Evolutionary conservation across 2,329 filamentous ascomycete genomes (phyloP).

Genomic region (Neopestalotiopsis clavispora): DNA sequence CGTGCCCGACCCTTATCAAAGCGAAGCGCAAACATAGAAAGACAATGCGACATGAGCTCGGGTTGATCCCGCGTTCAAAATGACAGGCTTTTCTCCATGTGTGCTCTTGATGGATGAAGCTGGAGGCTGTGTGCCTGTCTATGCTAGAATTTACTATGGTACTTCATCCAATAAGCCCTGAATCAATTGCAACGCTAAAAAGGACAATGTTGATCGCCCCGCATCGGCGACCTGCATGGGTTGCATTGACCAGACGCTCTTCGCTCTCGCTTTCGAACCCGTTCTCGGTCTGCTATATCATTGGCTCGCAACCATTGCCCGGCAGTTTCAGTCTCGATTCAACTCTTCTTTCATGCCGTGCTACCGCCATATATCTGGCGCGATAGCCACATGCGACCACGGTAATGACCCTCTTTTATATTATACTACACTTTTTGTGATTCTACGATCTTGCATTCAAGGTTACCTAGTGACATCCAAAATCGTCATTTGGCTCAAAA

Average conservation of each 20-base stretch:
- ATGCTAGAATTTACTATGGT: no score
- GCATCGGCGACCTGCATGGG: background rate
- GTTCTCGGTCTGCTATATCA: background rate
- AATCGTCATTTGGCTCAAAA: background rate
- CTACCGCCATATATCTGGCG: background rate
- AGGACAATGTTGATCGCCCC: background rate
- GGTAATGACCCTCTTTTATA: background rate
- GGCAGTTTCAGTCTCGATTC: background rate
- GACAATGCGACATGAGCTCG: no score
- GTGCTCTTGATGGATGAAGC: no score
- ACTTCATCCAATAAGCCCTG: background rate
- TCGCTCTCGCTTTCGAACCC: constrained; percentile 4
- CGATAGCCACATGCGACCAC: background rate
- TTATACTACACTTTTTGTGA: background rate
- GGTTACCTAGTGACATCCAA: background rate
- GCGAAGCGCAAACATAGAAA: background rate
- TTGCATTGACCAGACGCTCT: background rate
- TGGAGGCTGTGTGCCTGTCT: no score
- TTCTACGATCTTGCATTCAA: background rate
- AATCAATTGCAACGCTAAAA: background rate
- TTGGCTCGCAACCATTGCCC: background rate
- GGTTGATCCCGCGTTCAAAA: no score
- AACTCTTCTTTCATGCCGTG: background rate
- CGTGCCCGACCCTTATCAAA: background rate
- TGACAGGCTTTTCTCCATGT: no score